Evolutionary conservation across 306 rosid species (phyloP).

Genomic region (Quillaja saponaria): DNA sequence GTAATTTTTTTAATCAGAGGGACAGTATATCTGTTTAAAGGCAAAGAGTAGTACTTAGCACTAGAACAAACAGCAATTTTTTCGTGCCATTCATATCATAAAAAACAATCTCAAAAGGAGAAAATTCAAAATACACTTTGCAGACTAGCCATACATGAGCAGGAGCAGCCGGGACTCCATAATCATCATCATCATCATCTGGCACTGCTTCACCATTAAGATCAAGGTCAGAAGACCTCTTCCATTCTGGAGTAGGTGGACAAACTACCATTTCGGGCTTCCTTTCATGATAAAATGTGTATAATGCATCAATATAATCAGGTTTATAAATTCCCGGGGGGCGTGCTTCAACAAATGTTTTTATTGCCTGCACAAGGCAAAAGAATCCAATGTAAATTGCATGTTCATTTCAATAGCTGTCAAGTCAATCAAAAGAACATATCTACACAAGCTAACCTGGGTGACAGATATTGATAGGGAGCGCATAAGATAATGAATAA

Average conservation of each 20-base stretch:
- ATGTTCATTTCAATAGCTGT: conserved; percentile 2
- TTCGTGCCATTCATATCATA: conserved; percentile 19
- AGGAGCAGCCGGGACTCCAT: conserved; percentile 70
- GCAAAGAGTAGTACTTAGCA: background rate
- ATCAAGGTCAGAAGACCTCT: conserved; percentile 91
- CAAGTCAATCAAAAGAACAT: conserved; percentile 6
- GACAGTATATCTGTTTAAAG: background rate
- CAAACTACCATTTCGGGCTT: conserved; percentile 78
- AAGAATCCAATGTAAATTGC: background rate
- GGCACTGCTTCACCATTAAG: conserved; percentile 96
- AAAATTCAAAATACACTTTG: conserved; percentile 24
- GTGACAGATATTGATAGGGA: conserved; percentile 64
- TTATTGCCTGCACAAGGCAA: conserved; percentile 66
- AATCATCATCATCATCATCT: conserved; percentile 87
- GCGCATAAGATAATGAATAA: conserved; percentile 91
- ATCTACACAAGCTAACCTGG: conserved; percentile 55
- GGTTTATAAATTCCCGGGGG: conserved; percentile 99
- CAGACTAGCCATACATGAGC: conserved; percentile 62
- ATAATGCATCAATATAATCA: conserved; percentile 84
- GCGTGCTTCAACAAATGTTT: conserved; percentile 80
- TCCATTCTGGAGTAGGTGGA: conserved; percentile 99
- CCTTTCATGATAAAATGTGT: conserved; percentile 86
- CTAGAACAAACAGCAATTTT: background rate
- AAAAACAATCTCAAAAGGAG: conserved; percentile 19
- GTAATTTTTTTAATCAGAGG: background rate